Conservation (phyloP, 1,284 basidiomycete genomes). For the Sporisorium sorghi region DNA sequence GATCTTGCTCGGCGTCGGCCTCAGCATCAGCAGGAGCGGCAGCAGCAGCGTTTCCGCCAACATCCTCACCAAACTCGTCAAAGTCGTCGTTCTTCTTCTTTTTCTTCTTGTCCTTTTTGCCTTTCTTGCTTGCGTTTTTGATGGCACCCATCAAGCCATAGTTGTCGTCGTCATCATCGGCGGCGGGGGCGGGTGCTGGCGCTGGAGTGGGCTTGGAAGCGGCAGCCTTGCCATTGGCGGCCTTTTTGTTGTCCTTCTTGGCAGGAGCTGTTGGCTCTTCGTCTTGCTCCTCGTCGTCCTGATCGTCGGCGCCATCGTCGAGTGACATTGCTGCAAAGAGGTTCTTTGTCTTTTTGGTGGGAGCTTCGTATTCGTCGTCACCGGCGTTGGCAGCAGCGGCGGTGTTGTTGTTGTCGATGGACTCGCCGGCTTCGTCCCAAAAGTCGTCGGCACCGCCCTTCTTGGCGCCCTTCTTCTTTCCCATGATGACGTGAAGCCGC, state of each 20-base stretch:
- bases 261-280: slow-evolving; percentile 21
- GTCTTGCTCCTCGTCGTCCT: slow-evolving; percentile 34
- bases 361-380: slow-evolving; percentile 23
- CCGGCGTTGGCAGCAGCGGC: slow-evolving; percentile 8
- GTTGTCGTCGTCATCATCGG: slow-evolving; percentile 55
- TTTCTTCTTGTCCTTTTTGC: slow-evolving; percentile 63
- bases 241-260: slow-evolving; percentile 41
- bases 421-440: slow-evolving; percentile 62
- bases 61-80: slow-evolving; percentile 62
- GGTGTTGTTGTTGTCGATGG: slow-evolving; percentile 39
- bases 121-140: slow-evolving; percentile 53
- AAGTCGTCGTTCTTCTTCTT: slow-evolving; percentile 63
- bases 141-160: slow-evolving; percentile 61
- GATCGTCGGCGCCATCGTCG: slow-evolving; percentile 35
- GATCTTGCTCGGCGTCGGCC: slow-evolving; percentile 25
- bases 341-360: slow-evolving; percentile 34
- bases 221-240: slow-evolving; percentile 27
- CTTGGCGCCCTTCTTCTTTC: slow-evolving; percentile 63
- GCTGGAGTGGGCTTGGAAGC: slow-evolving; percentile 22
- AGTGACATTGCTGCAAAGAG: slow-evolving; percentile 50
- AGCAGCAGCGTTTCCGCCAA: slow-evolving; percentile 50
- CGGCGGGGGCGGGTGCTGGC: slow-evolving; percentile 23
- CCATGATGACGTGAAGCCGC: slow-evolving; percentile 47
- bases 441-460: slow-evolving; percentile 62
- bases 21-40: slow-evolving; percentile 11